Percentiles rank a stretch among this genome's conserved stretches.
Evolutionary conservation across 106 monocot species (phyloP).

Genomic region (Dendrobium catenatum): DNA sequence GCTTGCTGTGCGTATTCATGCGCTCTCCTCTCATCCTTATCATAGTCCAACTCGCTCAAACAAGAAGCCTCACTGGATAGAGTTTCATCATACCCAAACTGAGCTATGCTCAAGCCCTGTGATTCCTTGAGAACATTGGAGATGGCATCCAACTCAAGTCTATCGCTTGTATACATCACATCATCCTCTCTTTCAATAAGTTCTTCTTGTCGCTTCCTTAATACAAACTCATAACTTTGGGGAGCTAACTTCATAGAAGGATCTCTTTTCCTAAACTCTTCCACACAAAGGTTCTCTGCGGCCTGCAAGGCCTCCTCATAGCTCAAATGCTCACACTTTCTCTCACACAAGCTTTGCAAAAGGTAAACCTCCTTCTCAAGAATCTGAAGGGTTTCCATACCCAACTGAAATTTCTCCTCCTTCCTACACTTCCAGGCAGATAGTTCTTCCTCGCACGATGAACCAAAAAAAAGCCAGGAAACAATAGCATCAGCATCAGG

Average conservation of each 20-base stretch:
- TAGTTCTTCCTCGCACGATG: slow-evolving; percentile 46
- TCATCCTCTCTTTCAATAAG: slow-evolving; percentile 54
- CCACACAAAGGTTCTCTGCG: slow-evolving; percentile 51
- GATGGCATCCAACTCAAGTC: slow-evolving; percentile 67
- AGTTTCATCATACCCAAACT: slow-evolving; percentile 64
- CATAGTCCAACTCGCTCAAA: slow-evolving; percentile 50
- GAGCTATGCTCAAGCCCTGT: slow-evolving; percentile 41
- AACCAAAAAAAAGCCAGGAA: slow-evolving; percentile 73
- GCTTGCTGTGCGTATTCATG: slow-evolving; percentile 51
- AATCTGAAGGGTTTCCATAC: slow-evolving; percentile 43
- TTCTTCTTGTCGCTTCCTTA: slow-evolving; percentile 69
- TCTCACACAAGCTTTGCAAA: slow-evolving; percentile 62
- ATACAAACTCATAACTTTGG: slow-evolving; percentile 49
- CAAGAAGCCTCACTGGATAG: slow-evolving; percentile 43
- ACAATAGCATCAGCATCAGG: slow-evolving; percentile 45
- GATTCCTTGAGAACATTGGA: slow-evolving; percentile 74
- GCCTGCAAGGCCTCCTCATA: slow-evolving; percentile 53
- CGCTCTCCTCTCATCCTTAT: slow-evolving; percentile 53
- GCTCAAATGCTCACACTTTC: slow-evolving; percentile 63
- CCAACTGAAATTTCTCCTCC: slow-evolving; percentile 57
- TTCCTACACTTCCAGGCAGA: slow-evolving; percentile 37
- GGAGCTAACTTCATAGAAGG: slow-evolving; percentile 17
- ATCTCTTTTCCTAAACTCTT: slow-evolving; percentile 60
- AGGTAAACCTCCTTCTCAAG: slow-evolving; percentile 73
- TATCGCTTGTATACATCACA: slow-evolving; percentile 18